Percentiles rank a stretch among this genome's conserved stretches.
Conservation (phyloP, 2,329 filamentous ascomycete genomes). For the Ophiostoma pallidulum region DNA sequence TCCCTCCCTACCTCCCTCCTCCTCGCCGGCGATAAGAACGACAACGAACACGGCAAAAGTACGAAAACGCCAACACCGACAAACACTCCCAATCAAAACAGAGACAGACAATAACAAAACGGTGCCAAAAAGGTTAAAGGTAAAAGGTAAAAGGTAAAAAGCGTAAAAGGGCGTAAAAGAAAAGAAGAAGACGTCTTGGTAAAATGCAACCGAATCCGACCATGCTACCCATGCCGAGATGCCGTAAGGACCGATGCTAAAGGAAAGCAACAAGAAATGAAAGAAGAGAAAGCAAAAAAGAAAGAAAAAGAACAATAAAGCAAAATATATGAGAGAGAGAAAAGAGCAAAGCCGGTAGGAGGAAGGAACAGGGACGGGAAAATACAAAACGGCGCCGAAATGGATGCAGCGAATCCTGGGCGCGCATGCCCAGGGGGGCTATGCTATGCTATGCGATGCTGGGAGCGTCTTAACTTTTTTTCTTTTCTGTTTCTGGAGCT, state of each 20-base stretch:
- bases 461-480: neutral
- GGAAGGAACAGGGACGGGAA: too few relatives aligned
- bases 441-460: constrained; percentile 12
- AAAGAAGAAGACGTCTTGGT: neutral
- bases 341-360: neutral
- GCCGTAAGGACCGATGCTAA: constrained; percentile 9
- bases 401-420: neutral
- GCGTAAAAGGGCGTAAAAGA: neutral
- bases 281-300: neutral
- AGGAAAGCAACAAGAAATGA: constrained; percentile 2
- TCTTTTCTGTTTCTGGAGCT: neutral
- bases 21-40: neutral
- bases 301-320: neutral
- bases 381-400: neutral
- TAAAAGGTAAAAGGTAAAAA: neutral
- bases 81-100: neutral
- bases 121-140: neutral
- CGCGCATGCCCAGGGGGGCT: neutral
- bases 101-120: neutral
- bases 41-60: neutral
- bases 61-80: constrained; percentile 2
- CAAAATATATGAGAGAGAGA: neutral
- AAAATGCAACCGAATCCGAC: constrained; percentile 14
- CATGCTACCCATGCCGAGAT: constrained; percentile 15
- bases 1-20: neutral